Percentiles rank a stretch among this genome's conserved stretches.
Evolutionary conservation across 805 yeast genomes (phyloP).

Genomic region (Kuraishia ogatae): DNA sequence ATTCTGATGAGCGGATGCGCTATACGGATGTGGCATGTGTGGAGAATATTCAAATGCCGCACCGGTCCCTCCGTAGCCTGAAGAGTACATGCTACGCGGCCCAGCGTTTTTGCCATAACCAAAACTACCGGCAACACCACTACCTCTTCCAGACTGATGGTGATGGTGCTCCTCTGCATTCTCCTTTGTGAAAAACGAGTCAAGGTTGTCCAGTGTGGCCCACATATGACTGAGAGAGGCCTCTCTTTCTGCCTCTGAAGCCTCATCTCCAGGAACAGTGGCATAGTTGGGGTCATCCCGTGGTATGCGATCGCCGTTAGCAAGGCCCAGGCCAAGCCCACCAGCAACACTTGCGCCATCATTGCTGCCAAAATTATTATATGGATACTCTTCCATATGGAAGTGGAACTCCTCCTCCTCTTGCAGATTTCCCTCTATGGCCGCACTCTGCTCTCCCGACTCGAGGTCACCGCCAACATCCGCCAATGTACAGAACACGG

Average conservation of each 20-base stretch:
- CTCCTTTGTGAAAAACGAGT: constrained; percentile 77
- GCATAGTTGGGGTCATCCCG: too few species aligned
- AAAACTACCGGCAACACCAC: too few species aligned
- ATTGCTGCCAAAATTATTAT: constrained; percentile 18
- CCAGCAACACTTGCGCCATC: too few species aligned
- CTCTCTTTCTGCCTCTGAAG: constrained; percentile 50
- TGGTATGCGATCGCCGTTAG: too few species aligned
- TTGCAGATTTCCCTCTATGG: constrained; percentile 37
- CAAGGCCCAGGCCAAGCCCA: too few species aligned
- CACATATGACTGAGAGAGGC: constrained; percentile 83
- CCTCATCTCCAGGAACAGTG: constrained; percentile 13
- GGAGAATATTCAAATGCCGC: too few species aligned
- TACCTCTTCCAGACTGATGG: too few species aligned
- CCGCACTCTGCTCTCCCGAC: constrained; percentile 15
- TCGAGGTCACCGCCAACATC: too few species aligned
- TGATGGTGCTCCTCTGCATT: constrained; percentile 11
- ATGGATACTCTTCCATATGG: constrained; percentile 52
- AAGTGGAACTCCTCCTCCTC: constrained; percentile 36
- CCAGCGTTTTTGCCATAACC: too few species aligned
- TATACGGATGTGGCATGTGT: neutral
- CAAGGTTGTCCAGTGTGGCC: constrained; percentile 85
- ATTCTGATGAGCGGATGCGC: constrained; percentile 2
- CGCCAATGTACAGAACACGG: constrained; percentile 67
- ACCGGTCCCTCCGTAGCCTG: too few species aligned
- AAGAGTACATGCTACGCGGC: too few species aligned